Base-by-base conservation (phyloP, 176 grass and related monocot genomes). In the Bromus sterilis region DNA sequence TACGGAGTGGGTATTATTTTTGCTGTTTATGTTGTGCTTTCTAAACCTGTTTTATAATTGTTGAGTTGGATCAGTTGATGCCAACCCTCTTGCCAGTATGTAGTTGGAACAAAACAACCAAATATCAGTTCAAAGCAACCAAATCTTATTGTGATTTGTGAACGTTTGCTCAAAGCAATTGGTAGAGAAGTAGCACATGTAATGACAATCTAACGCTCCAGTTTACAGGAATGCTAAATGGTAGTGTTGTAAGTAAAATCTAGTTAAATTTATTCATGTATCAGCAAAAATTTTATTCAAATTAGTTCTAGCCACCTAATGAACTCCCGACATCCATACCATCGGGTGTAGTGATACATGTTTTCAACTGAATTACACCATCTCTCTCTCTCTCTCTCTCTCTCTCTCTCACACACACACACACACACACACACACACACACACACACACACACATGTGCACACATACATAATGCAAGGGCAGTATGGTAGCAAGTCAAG, bases 51-150 rank as follows among this genome's bases (percentile, higher is more conserved):
- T 67, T 14, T 18, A 28, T 7, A 25, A 26, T 83, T 44, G n/a
- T 89, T 56, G 30, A 61, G 6, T 48, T 66, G 11, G 46, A 55
- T 41, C 65, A 63, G 20, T 78, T 35, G 67, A 43, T 65, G 13
- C n/a, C 53, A 83, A 83, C 61, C 61, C n/a, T 24, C 67, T 51
- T 74, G 56, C 30, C 18, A 26, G 24, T 32, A 65, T 56, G 10
- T 79, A 53, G 13, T 37, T 80, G 18, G 48, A 71, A 71, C 33
- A 81, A 49, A 71, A 71, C 33, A 81, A 71, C 69, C 34, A 71
- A 40, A 21, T 40, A 40, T 68, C n/a, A n/a, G 18, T 12, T 37
- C 62, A 56, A 74, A 74, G 34, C 12, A 75, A n/a, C n/a, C n/a
- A n/a, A 63, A 51, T 23, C n/a, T 68, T 64, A 21, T 65, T 72